Evolutionary conservation across 2,329 filamentous ascomycete species (phyloP).

Genomic region (Sphaerulina vaccinii): DNA sequence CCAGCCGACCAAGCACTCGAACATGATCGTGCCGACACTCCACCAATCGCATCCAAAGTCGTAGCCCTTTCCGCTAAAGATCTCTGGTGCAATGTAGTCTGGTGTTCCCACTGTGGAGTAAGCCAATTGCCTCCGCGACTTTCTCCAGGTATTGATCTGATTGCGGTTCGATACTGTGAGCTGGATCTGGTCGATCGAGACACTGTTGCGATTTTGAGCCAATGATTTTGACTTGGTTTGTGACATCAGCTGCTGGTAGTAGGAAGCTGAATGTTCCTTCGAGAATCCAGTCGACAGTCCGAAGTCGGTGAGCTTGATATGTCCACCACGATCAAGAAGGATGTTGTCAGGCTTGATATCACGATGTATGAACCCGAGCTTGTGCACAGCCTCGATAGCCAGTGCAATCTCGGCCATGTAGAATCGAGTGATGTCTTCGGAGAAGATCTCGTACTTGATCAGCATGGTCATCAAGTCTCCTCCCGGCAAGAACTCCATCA

Average conservation of each 20-base stretch:
- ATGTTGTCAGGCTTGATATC: constrained; percentile 99
- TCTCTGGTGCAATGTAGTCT: constrained; percentile 97
- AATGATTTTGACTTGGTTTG: constrained; percentile 44
- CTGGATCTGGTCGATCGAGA: constrained; percentile 97
- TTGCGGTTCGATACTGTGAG: constrained; percentile 95
- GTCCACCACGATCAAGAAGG: constrained; percentile 86
- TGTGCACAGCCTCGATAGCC: constrained; percentile 98
- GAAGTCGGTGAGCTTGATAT: constrained; percentile 98
- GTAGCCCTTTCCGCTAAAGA: constrained; percentile 95
- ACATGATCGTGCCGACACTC: constrained; percentile 99
- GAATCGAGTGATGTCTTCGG: constrained; percentile 96
- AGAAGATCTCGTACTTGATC: constrained; percentile 99
- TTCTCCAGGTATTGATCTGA: constrained; percentile 98
- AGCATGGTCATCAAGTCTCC: constrained; percentile 99
- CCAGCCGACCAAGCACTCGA: constrained; percentile 97
- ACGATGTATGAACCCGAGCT: constrained; percentile 96
- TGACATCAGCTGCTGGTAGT: constrained; percentile 94
- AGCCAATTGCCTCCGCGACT: constrained; percentile 90
- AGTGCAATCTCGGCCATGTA: constrained; percentile 98
- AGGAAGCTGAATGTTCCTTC: constrained; percentile 95
- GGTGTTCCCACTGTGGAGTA: constrained; percentile 98
- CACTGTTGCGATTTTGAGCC: constrained; percentile 76
- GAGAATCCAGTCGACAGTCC: constrained; percentile 97
- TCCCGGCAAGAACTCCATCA: constrained; percentile 98
- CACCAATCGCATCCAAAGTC: constrained; percentile 98